phyloP scores from a whole-genome alignment of 441 rosid genomes.

The Erodium trifolium region DNA sequence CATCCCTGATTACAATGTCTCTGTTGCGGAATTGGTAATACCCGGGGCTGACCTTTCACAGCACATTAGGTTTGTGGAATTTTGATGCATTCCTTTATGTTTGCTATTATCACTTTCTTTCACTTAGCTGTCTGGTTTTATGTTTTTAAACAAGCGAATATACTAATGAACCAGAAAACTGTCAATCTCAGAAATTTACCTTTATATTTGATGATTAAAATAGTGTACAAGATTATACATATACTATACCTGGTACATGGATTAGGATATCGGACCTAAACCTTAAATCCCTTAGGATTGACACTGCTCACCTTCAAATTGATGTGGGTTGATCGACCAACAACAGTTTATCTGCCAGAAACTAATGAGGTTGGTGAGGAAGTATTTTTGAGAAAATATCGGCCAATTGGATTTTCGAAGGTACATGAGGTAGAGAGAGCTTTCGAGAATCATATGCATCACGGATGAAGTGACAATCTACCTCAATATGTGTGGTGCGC shows the following conservation, averaged over 20 bases:
- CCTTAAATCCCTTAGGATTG: background rate
- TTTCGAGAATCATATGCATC: background rate
- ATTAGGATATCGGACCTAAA: too few relatives aligned
- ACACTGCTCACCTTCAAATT: background rate
- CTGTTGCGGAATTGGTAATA: conserved; percentile 18
- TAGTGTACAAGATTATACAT: too few relatives aligned
- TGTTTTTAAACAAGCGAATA: background rate
- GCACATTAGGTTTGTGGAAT: conserved; percentile 17
- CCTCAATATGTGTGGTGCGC: background rate
- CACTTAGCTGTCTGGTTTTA: conserved; percentile 5
- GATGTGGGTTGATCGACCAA: background rate
- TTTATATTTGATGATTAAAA: background rate
- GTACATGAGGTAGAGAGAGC: conserved; percentile 7
- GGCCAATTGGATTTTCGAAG: background rate
- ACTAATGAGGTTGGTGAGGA: background rate
- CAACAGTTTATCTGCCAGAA: background rate
- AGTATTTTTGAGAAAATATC: background rate
- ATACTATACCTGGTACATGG: too few relatives aligned
- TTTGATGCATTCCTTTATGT: background rate
- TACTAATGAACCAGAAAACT: background rate
- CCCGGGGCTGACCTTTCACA: conserved; percentile 21
- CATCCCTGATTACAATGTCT: conserved; percentile 20
- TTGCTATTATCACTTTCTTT: background rate
- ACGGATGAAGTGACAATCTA: background rate
- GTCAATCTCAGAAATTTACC: background rate